Base-by-base conservation (phyloP, 306 rosid genomes). In the Inga oerstediana region DNA sequence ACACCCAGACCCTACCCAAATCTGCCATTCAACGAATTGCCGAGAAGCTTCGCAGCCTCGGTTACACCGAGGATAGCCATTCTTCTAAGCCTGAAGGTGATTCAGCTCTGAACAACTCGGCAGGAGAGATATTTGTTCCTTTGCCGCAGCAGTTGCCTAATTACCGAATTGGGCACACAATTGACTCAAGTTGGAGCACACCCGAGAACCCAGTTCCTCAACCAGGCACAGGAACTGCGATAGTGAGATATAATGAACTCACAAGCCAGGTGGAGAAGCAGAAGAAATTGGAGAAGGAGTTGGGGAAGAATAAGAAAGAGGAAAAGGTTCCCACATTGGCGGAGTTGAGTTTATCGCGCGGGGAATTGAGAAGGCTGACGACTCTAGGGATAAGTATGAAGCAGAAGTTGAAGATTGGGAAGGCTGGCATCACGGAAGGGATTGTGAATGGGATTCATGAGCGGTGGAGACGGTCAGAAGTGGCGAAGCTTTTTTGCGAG, bases 391-490 rank as follows among this genome's bases (percentile, higher is more conserved):
- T 91, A 75, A 66, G 58, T 79, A 52, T 86, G 93, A 85, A 67
- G 87, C 91, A 90, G 92, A 95, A 91, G 88, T 20, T 95, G 76
- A 91, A 84, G 75, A 62, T 93, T 68, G 98, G 99, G 70, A 95
- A 95, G 86, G 97, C 98, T 1, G 98, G 99, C 74, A 81, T 95
- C 22, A 95, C 96, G 37, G 98, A 95, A 72, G 99, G 99, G 74
- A 93, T 95, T 49, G 91, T 95, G 41, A 93, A 93, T 75, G 87
- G 98, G 30, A 93, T 95, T 85, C 98, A 95, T 69, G 99, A 95
- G 87, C 90, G 91, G 75, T 93, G 99, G 99, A 82, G 98, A 76
- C 72, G 84, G 0, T 79, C 84, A 0, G 97, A 95, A 84, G 92
- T 95, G 8, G 99, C 92, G 48, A 95, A 87, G 80, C 66, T 95